Base-by-base conservation (phyloP, 805 yeast genomes). In the Zygosaccharomyces siamensis region DNA sequence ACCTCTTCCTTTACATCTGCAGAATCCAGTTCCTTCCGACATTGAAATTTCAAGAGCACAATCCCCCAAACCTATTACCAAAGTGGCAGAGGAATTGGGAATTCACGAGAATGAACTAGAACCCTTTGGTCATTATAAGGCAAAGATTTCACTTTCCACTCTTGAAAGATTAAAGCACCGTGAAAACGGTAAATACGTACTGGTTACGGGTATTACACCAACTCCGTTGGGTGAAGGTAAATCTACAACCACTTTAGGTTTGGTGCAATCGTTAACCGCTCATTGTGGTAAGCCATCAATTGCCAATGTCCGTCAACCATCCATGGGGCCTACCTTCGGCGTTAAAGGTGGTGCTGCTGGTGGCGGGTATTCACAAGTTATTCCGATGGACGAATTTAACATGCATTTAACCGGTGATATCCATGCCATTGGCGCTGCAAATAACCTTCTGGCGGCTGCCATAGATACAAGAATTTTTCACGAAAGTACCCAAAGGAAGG, bases 341-440 rank as follows among this genome's bases (percentile, higher is more conserved):
- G 89, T 92, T 61, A 92, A 92, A 73, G 99, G 99, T 63, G 98
- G 98, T 69, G 99, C 99, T 49, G 98, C 98, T 16, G 99, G 99
- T 60, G 99, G 98, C 66, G 98, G 98, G 42, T 92, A 89, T 70
- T 79, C 98, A 2, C 98, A 92, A 72, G 98, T 92, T 40, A 90
- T 92, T 60, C 98, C 98, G 45, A 92, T 92, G 97, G 99, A 92
- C 70, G 97, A 92, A 72, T 92, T 92, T 76, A 92, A 93, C 74
- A 81, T 93, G 87, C 98, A 92, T 68, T 76, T 92, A 57, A 92
- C 98, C 44, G 98, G 98, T 66, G 99, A 92, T 68, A 92, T 92
- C 57, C 98, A 92, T 70, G 98, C 98, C 40, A 89, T 92, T 52
- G 82, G 89, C 44, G 89, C 89, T 51, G 98, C 98, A 31, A 90